Base-by-base conservation (phyloP, 2,329 filamentous ascomycete species). In the Alternaria sp. region DNA sequence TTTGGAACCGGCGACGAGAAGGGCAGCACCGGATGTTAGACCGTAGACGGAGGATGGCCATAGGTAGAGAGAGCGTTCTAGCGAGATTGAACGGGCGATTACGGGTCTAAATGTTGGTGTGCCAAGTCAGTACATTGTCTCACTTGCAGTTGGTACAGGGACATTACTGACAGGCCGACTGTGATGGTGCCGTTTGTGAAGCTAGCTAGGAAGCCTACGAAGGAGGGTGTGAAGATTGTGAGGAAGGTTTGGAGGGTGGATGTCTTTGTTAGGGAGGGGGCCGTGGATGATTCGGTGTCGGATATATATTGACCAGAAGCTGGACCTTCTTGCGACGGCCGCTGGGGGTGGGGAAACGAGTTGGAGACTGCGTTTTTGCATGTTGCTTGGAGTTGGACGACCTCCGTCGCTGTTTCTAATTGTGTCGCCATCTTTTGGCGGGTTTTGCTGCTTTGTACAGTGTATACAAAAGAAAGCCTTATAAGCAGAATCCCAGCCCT, bases 1-100 rank as follows among this genome's bases (percentile, higher is more conserved):
- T 7, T 85, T 72, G 8, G 83, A 80, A 3, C 83, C 83, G 4
- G 78, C 79, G 1, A 85, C 72, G 0, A 85, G 74, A 0, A 85
- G 78, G 6, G 78, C 78, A n/a, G 80, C 81, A 13, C 81, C 82
- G 34, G 78, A 78, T 1, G 81, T 81, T 6, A 85, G 63, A 3
- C 69, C 66, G 23, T 72, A 76, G 31, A 77, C 70, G 0, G 74
- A 77, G 0, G 69, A 67, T 0, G 74, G 75, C 74, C 75, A 75
- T 2, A 74, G 63, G 48, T 72, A 74, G 3, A 72, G 72, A 4
- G 66, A 73, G 40, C 78, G 71, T 51, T 66, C 63, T 1, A 75
- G 58, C 6, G 54, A 51, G 17, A 74, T 59, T 4, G 68, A 67
- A 14, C 58, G 65, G 3, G 78, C 79, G 42, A 82, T 81, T 2